Evolutionary conservation across 2,329 filamentous ascomycete species (phyloP).

Genomic region (Talaromyces amestolkiae): DNA sequence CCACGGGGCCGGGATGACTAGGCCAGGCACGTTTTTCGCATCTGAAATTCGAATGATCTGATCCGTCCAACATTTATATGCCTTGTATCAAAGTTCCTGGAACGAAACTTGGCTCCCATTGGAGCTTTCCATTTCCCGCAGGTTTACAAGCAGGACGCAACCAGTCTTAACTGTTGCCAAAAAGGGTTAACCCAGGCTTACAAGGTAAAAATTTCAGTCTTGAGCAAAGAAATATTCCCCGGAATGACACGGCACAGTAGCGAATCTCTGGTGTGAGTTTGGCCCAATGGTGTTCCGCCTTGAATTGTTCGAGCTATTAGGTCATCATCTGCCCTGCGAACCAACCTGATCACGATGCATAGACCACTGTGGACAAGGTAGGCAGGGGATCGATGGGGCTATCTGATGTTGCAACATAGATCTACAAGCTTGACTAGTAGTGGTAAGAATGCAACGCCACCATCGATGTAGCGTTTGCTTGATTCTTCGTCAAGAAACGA

Average conservation of each 20-base stretch:
- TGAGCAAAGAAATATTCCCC: neutral
- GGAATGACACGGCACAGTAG: neutral
- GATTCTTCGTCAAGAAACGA: neutral
- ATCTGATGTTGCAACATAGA: neutral
- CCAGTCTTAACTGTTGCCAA: neutral
- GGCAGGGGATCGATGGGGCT: neutral
- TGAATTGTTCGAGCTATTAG: neutral
- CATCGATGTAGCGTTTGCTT: neutral
- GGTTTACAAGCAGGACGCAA: neutral
- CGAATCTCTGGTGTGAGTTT: neutral
- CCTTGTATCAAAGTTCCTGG: neutral
- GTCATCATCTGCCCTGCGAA: neutral
- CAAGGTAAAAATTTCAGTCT: neutral
- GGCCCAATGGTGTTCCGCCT: neutral
- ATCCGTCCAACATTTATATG: neutral
- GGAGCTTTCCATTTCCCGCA: neutral
- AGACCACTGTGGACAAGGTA: neutral
- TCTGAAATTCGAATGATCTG: conserved; percentile 4
- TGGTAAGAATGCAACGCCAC: conserved; percentile 10
- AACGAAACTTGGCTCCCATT: neutral
- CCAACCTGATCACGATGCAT: neutral
- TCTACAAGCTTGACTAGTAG: conserved; percentile 1
- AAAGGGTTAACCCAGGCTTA: neutral
- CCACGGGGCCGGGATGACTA: conserved; percentile 17
- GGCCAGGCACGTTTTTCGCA: conserved; percentile 16